A percentile compares a stretch with the other conserved stretches of the same genome.
Conservation (phyloP, 148 eudicot species). For the Selenicereus undatus region DNA sequence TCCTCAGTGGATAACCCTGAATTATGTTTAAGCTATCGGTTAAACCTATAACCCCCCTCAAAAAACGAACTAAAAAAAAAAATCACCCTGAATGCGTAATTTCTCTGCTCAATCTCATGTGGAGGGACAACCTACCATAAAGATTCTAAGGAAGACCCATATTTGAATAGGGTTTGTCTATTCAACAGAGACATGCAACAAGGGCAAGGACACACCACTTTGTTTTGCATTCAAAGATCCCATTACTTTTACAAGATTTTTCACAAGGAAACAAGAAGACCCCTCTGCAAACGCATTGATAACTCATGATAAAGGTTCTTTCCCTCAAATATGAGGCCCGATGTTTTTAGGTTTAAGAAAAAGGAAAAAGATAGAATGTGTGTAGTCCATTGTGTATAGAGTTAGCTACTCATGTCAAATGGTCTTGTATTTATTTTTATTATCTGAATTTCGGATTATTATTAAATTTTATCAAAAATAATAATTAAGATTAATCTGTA, state of each 20-base stretch:
- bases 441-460: background rate
- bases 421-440: too few species aligned
- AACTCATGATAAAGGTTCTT: background rate
- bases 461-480: background rate
- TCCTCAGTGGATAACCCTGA: too few species aligned
- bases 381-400: background rate
- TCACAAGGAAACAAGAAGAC: background rate
- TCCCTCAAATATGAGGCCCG: background rate
- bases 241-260: background rate
- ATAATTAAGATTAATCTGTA: too few species aligned
- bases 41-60: too few species aligned
- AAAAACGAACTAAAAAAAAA: too few species aligned
- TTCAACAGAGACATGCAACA: background rate
- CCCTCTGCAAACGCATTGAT: background rate
- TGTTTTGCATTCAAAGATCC: background rate
- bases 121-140: background rate
- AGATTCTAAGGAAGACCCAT: background rate
- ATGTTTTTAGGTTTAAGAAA: background rate
- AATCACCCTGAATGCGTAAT: background rate
- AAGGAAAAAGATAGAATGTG: background rate
- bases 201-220: background rate
- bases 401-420: background rate
- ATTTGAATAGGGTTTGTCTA: background rate
- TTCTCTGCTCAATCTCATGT: background rate
- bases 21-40: too few species aligned